Evolutionary conservation across 169 alveolate species (phyloP).

Genomic region (Plasmodium knowlesi): DNA sequence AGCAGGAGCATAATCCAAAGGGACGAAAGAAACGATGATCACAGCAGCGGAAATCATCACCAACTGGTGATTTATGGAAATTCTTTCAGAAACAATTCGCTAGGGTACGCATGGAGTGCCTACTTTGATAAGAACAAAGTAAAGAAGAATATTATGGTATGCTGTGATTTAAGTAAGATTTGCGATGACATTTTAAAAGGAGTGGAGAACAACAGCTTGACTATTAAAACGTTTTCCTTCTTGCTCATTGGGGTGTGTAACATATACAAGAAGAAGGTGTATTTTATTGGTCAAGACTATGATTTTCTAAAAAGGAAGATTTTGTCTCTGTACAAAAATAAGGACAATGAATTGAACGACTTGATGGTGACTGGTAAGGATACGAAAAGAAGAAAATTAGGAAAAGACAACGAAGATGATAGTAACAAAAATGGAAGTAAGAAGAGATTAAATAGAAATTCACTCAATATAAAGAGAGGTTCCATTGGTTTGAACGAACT

Average conservation of each 20-base stretch:
- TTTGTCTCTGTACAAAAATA: slow-evolving; percentile 55
- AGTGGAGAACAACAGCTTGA: slow-evolving; percentile 65
- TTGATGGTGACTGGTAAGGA: slow-evolving; percentile 24
- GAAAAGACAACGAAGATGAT: slow-evolving; percentile 53
- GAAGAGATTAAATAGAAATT: slow-evolving; percentile 39
- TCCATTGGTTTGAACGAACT: slow-evolving; percentile 45
- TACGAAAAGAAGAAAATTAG: slow-evolving; percentile 33
- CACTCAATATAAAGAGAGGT: slow-evolving; percentile 72
- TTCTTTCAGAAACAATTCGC: slow-evolving; percentile 49
- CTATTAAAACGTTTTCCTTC: slow-evolving; percentile 66
- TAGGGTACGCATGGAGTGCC: slow-evolving; percentile 76
- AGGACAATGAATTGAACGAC: slow-evolving; percentile 52
- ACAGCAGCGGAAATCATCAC: slow-evolving; percentile 10
- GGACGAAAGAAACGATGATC: slow-evolving; percentile 30
- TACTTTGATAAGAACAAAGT: slow-evolving; percentile 72
- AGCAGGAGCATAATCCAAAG: slow-evolving; percentile 65
- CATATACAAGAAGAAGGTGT: slow-evolving; percentile 67
- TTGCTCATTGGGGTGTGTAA: slow-evolving; percentile 71
- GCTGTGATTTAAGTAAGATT: slow-evolving; percentile 68
- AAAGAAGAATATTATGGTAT: slow-evolving; percentile 71
- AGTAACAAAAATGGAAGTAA: slow-evolving; percentile 20
- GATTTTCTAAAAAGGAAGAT: slow-evolving; percentile 74
- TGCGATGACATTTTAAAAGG: slow-evolving; percentile 64
- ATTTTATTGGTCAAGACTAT: slow-evolving; percentile 70
- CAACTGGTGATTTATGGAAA: slow-evolving; percentile 47